A percentile compares a stretch with the other conserved stretches of the same genome.
These are phyloP conservation scores for Phytopythium delawarense DNA, from an alignment of 352 stramenopile species.

Conservation along the genomic window DNA sequence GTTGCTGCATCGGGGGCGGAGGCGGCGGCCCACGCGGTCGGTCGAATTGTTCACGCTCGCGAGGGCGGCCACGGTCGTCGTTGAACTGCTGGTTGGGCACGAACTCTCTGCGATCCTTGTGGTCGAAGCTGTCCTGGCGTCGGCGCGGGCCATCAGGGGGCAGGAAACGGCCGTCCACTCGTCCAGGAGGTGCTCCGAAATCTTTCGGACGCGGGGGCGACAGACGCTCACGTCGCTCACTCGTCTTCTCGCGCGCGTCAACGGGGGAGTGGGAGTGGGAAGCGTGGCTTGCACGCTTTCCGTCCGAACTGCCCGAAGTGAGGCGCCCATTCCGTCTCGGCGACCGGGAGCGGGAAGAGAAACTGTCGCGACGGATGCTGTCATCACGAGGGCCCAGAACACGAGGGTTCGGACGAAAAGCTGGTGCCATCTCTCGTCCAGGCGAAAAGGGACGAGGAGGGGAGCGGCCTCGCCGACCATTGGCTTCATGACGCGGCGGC, in stretches of 20 bases:
- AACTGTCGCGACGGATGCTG: conserved; percentile 19
- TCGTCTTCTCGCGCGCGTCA: conserved; percentile 13
- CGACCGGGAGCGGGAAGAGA: conserved; percentile 24
- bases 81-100: conserved; percentile 12
- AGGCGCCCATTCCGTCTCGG: conserved; percentile 12
- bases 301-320: conserved; percentile 9
- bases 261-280: conserved; percentile 33
- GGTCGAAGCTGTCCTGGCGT: conserved; percentile 13
- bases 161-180: background rate
- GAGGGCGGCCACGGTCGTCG: conserved; percentile 26
- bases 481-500: conserved; percentile 6
- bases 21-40: conserved; percentile 6
- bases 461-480: conserved; percentile 11
- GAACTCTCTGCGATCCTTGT: conserved; percentile 16
- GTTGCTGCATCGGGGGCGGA: too few relatives aligned
- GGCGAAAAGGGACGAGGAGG: background rate
- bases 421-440: background rate
- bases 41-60: conserved; percentile 22
- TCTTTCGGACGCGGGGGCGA: conserved; percentile 11
- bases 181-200: background rate
- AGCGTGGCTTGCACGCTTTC: conserved; percentile 13
- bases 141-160: conserved; percentile 17
- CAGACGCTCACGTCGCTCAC: conserved; percentile 13
- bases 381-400: conserved; percentile 4
- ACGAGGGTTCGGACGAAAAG: conserved; percentile 4